Percentiles rank a stretch among this genome's conserved stretches.
phyloP scores from a whole-genome alignment of 78 protist genomes.

The Cavenderia fasciculata region DNA sequence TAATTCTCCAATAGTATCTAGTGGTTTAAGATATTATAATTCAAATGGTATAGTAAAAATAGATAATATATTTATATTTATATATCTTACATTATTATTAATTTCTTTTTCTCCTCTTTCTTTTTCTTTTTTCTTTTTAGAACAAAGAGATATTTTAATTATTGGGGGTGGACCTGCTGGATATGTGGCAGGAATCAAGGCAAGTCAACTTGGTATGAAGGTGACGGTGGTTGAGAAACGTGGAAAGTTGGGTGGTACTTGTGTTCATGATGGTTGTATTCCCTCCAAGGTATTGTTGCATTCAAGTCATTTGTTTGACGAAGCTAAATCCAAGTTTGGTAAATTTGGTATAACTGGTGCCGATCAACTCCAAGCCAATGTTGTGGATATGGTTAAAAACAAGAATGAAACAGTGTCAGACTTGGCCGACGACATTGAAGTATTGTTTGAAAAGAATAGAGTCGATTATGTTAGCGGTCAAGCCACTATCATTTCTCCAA shows the following conservation, averaged over 20 bases:
- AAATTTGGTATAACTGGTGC: slow-evolving; percentile 83
- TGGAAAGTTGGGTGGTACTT: slow-evolving; percentile 96
- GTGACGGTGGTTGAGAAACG: slow-evolving; percentile 65
- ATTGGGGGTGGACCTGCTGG: slow-evolving; percentile 99
- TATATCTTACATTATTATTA: neutral
- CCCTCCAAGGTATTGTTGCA: slow-evolving; percentile 98
- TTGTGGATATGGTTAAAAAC: slow-evolving; percentile 50
- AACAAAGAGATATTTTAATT: slow-evolving; percentile 92
- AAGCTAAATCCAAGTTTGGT: slow-evolving; percentile 76
- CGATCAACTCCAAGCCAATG: too few species aligned
- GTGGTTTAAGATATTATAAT: too few species aligned
- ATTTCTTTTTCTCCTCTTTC: too few species aligned
- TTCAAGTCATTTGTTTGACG: slow-evolving; percentile 92
- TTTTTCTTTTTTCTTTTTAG: too few species aligned
- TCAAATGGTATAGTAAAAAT: too few species aligned
- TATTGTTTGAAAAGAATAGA: slow-evolving; percentile 95
- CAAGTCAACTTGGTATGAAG: slow-evolving; percentile 96
- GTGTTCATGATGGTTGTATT: slow-evolving; percentile 99
- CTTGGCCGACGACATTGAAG: slow-evolving; percentile 92
- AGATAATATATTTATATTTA: too few species aligned
- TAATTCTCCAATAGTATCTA: too few species aligned
- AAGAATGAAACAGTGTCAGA: slow-evolving; percentile 86
- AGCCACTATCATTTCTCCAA: slow-evolving; percentile 70
- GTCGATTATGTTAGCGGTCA: slow-evolving; percentile 88
- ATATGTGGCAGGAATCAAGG: slow-evolving; percentile 98